Evolutionary conservation across 805 yeast species (phyloP), one percentile per base, ranked within the genome.

Genomic region (Metschnikowia vanudenii): DNA sequence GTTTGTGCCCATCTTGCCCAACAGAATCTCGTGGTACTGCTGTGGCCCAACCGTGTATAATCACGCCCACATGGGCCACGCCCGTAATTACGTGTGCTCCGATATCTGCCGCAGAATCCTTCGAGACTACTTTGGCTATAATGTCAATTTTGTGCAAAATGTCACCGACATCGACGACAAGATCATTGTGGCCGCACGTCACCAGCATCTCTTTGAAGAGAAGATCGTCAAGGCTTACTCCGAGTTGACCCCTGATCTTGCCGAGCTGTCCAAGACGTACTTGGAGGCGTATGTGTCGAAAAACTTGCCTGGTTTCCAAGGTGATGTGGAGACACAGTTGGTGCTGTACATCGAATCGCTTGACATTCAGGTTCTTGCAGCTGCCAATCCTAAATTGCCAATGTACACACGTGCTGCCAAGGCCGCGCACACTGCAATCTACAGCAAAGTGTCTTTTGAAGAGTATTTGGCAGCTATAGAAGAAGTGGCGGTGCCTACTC

Each of bases 31-130:
- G 0, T 94, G 99, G 99, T 94, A 94, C 71, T 87, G 90, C 47
- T 94, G 99, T 77, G 99, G 99, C 5, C 99, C 99, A 11, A 94
- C 99, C 0, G 99, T 94, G 13, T 94, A 94, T 62, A 96, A 94
- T 67, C 82, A 94, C 29, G 81, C 91, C 43, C 99, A 94, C 63
- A 90, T 94, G 97, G 99, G 99, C 18, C 99, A 94, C 65, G 99
- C 99, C 12, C 78, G 99, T 67, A 94, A 94, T 69, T 94, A 94
- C 61, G 98, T 94, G 41, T 81, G 96, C 9, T 88, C 87, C 43
- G 99, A 94, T 65, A 89, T 94, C 62, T 87, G 90, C 63, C 82
- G 99, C 64, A 79, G 99, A 56, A 79, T 94, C 41, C 64, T 94
- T 54, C 89, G 85, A 65, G 88, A 92, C 65, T 92, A 89, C 67